Base-by-base conservation (phyloP, 2,329 filamentous ascomycete species). In the Aspergillus fructus region DNA sequence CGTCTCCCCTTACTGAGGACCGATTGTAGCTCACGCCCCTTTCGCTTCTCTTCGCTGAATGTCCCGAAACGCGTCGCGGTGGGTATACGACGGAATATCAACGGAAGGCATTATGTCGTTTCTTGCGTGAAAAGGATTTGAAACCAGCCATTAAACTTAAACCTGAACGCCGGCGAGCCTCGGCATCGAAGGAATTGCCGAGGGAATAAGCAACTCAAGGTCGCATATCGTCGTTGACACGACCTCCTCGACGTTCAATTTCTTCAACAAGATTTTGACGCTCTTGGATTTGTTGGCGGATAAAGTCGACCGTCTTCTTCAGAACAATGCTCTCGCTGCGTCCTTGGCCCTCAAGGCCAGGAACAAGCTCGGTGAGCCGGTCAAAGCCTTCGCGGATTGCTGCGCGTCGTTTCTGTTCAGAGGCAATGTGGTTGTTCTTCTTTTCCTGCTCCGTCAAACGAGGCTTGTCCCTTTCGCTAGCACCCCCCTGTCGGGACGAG, bases 321-420 rank as follows among this genome's bases (percentile, higher is more conserved):
- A 96, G 80, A n/a, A 96, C 91, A 17, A 91, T 81, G 27, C 90
- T 90, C 73, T 96, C 92, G 62, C 90, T 94, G 46, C 91, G 86
- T 1, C 89, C 92, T 68, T 93, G 89, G 1, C 92, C 92, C 66
- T 90, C 84, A 53, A 96, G 81, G 0, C 90, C 91, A 0, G 92
- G 92, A 1, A 96, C 90, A 33, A 96, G 81, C 53, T 87, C 84
- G 15, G 90, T 90, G 24, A 96, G 82, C 34, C 87, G 84, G 72
- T 96, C 91, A 71, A 96, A 96, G 56, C 89, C 90, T 58, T 90
- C 86, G 47, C 92, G 84, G 63, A 96, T 96, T 13, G 89, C 89
- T 56, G 86, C 83, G 45, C 87, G 84, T 37, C 87, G 84, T 74
- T 89, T 83, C 64, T 83, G 80, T 62, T 83, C 81, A 4, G 86